These are phyloP conservation scores for Papilionanthe hybrid DNA, from an alignment of 116 monocot genomes.

Conservation along the genomic window DNA sequence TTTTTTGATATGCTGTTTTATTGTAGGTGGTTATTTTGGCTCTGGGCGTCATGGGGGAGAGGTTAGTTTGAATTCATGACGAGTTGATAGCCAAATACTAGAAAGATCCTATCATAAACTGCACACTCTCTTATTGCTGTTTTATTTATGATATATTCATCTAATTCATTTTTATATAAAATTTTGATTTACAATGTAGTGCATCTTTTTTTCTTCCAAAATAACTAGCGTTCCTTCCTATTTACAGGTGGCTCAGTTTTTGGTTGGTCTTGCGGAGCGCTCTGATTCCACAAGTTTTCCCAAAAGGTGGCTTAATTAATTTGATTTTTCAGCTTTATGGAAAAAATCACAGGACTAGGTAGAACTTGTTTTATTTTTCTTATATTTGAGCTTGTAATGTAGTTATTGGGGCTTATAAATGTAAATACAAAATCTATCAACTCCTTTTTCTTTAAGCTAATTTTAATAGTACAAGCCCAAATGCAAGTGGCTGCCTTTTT, in stretches of 20 bases:
- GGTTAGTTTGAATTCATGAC: slow-evolving; percentile 28
- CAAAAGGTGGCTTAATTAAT: slow-evolving; percentile 43
- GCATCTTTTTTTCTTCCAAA: background rate
- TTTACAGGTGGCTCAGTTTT: slow-evolving; percentile 90
- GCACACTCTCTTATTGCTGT: background rate
- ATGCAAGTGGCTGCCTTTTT: background rate
- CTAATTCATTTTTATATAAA: background rate
- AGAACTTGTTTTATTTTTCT: slow-evolving; percentile 1
- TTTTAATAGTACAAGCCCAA: background rate
- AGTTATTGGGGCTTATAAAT: background rate
- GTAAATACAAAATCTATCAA: background rate
- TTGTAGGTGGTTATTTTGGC: slow-evolving; percentile 92
- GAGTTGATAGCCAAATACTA: background rate
- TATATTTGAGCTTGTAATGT: background rate
- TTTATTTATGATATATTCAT: background rate
- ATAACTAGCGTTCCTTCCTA: background rate
- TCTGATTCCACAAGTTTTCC: slow-evolving; percentile 52
- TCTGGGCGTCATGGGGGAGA: slow-evolving; percentile 96
- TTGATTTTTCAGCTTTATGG: background rate
- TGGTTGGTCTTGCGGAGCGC: slow-evolving; percentile 77
- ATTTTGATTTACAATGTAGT: background rate
- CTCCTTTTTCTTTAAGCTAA: background rate
- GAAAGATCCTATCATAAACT: background rate
- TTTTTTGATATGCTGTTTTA: slow-evolving; percentile 12
- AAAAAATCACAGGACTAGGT: background rate